phyloP scores from a whole-genome alignment of 176 grass and related monocot genomes.

The Oryza glaberrima region DNA sequence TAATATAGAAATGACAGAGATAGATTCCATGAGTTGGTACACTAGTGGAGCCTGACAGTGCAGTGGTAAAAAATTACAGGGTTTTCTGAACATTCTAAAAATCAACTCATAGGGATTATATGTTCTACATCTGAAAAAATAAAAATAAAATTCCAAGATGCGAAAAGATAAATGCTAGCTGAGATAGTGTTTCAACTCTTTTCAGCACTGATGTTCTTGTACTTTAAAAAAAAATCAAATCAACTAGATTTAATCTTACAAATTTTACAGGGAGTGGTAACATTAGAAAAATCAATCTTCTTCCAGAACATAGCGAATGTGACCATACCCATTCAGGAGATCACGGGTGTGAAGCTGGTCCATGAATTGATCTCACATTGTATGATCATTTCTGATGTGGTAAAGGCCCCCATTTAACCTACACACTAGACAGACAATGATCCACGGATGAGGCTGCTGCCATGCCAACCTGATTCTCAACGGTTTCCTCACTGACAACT shows the following conservation, averaged over 20 bases:
- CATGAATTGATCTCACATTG: background rate
- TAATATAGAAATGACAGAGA: background rate
- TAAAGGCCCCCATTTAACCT: background rate
- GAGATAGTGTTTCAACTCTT: no score
- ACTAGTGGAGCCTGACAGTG: background rate
- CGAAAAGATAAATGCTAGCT: background rate
- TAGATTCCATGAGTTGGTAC: background rate
- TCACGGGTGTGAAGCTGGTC: background rate
- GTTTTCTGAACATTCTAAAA: background rate
- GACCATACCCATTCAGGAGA: background rate
- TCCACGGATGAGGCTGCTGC: background rate
- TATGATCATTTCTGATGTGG: background rate
- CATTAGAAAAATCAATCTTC: background rate
- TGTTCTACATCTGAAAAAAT: background rate
- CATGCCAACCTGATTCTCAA: background rate
- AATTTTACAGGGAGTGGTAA: background rate
- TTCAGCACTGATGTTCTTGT: no score
- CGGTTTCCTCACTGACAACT: background rate
- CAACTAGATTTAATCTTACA: no score
- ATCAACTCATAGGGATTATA: background rate
- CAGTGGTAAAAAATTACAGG: background rate
- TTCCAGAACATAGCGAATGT: background rate
- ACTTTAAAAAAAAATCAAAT: no score
- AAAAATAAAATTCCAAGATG: background rate
- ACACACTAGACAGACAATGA: conserved; percentile 4